Conservation (phyloP, 768 basidiomycete species). For the Leccinum barrowsii region DNA sequence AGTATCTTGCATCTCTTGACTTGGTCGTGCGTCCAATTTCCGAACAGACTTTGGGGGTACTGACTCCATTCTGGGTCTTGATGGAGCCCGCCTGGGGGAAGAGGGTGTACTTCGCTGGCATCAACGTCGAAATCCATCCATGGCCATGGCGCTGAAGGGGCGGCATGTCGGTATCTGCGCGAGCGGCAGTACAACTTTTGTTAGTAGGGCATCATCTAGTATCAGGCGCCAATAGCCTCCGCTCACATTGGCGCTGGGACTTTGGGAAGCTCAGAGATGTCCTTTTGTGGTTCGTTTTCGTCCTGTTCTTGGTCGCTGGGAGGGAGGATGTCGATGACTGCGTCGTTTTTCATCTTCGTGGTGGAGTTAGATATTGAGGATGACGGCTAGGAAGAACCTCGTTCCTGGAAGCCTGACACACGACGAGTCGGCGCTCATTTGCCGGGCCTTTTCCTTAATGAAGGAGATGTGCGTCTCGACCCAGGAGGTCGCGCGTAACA, state of each 20-base stretch:
- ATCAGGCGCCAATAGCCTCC: neutral
- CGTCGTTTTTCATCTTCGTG: constrained; percentile 11
- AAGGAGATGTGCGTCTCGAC: neutral
- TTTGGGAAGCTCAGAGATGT: constrained; percentile 13
- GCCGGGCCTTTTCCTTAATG: constrained; percentile 6
- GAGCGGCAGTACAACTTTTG: neutral
- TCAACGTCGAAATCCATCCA: constrained; percentile 38
- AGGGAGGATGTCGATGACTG: constrained; percentile 4
- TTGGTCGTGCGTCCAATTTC: constrained; percentile 35
- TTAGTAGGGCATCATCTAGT: neutral
- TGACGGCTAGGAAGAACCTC: neutral
- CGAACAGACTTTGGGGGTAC: constrained; percentile 33
- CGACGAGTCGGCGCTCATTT: constrained; percentile 5
- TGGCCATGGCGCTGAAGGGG: constrained; percentile 42
- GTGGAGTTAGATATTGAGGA: neutral
- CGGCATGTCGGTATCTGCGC: constrained; percentile 35
- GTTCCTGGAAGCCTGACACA: constrained; percentile 4
- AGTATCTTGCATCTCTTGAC: constrained; percentile 31
- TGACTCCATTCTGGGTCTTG: constrained; percentile 19
- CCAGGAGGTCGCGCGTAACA: too few species aligned
- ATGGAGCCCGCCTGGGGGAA: constrained; percentile 11
- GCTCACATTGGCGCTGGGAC: constrained; percentile 29
- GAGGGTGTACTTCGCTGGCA: constrained; percentile 13
- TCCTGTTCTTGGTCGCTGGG: neutral
- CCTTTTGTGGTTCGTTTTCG: constrained; percentile 6